Conservation (phyloP, 192 early-diverging fungal genomes). For the Tieghemiomyces parasiticus region DNA sequence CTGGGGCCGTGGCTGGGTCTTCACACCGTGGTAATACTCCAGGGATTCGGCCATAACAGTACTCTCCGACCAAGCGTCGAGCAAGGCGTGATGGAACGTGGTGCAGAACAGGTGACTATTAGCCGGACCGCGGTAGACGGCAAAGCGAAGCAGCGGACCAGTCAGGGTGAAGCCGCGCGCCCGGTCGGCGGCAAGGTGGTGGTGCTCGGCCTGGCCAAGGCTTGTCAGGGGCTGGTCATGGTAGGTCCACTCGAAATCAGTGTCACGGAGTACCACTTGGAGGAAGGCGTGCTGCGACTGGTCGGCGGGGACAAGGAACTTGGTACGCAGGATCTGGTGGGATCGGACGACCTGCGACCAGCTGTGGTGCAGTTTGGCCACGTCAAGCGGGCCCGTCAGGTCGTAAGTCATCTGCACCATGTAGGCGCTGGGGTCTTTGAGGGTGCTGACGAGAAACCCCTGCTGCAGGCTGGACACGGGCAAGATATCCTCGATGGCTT, state of each 20-base stretch:
- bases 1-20: neutral
- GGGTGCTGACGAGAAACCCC: slow-evolving; percentile 1
- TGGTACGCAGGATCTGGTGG: neutral
- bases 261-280: neutral
- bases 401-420: neutral
- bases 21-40: neutral
- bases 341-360: neutral
- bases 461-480: neutral
- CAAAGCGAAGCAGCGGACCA: neutral
- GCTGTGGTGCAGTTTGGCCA: neutral
- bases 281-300: neutral
- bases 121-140: neutral
- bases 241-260: neutral
- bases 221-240: neutral
- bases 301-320: neutral
- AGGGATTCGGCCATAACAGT: neutral
- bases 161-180: neutral
- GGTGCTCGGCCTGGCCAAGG: neutral
- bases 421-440: neutral
- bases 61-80: neutral
- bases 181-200: neutral
- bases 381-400: neutral
- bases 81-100: neutral
- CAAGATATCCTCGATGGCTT: neutral
- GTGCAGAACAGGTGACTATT: neutral